phyloP scores from a whole-genome alignment of 495 filamentous ascomycete species.

The Annulohypoxylon bovei region DNA sequence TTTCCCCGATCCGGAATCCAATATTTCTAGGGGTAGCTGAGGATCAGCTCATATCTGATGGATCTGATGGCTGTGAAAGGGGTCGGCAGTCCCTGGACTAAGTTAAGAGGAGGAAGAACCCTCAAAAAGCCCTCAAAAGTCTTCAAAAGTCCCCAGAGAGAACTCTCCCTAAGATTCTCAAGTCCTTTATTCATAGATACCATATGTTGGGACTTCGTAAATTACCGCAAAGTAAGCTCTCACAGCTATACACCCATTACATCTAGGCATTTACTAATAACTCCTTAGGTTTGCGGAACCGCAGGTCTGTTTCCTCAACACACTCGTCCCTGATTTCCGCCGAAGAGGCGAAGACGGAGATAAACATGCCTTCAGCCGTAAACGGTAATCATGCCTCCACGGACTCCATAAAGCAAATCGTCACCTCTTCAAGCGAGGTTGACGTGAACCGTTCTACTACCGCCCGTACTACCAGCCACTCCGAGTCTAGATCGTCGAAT shows the following conservation, averaged over 20 bases:
- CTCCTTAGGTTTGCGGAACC: slow-evolving; percentile 30
- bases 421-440: slow-evolving; percentile 18
- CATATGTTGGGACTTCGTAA: slow-evolving; percentile 33
- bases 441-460: background rate
- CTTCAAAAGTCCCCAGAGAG: too few species aligned
- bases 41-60: background rate
- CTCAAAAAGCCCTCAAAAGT: background rate
- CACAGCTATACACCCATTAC: background rate
- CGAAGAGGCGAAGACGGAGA: slow-evolving; percentile 16
- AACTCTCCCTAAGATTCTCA: background rate
- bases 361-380: slow-evolving; percentile 24
- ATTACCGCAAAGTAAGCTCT: slow-evolving; percentile 29
- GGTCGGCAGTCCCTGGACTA: background rate
- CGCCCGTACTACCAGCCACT: slow-evolving; percentile 13
- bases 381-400: slow-evolving; percentile 17
- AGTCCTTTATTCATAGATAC: background rate
- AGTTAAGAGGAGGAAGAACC: background rate
- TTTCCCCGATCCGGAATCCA: slow-evolving; percentile 15
- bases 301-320: slow-evolving; percentile 32
- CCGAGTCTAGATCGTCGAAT: slow-evolving; percentile 16
- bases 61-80: slow-evolving; percentile 2
- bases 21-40: slow-evolving; percentile 16
- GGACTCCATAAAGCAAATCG: slow-evolving; percentile 10
- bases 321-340: slow-evolving; percentile 24
- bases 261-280: background rate